Evolutionary conservation across 768 basidiomycete genomes (phyloP).

Genomic region (Pleurotus cornucopiae): DNA sequence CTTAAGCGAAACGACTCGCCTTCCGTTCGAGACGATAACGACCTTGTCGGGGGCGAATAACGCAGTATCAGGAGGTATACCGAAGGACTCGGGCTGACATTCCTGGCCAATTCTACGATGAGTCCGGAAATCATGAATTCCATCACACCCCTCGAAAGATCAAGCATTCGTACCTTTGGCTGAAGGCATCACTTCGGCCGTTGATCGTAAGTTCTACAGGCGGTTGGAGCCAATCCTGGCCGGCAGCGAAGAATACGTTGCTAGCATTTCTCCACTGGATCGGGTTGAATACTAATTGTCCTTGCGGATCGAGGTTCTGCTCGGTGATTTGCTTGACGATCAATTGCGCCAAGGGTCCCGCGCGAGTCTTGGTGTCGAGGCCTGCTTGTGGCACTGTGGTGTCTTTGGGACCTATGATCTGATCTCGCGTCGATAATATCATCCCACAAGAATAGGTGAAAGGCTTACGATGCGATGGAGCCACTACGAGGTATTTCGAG

Average conservation of each 20-base stretch:
- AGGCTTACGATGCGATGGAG: constrained; percentile 30
- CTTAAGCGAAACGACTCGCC: neutral
- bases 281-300: constrained; percentile 44
- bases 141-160: neutral
- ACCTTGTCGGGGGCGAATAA: constrained; percentile 48
- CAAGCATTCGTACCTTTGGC: constrained; percentile 8
- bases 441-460: neutral
- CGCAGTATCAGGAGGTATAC: constrained; percentile 33
- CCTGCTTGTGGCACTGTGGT: constrained; percentile 56
- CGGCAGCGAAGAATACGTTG: constrained; percentile 24
- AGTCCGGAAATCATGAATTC: neutral
- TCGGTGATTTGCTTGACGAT: constrained; percentile 36
- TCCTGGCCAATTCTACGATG: constrained; percentile 37
- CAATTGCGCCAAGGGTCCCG: constrained; percentile 28
- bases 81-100: constrained; percentile 33
- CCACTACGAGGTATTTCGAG: constrained; percentile 20
- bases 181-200: constrained; percentile 30
- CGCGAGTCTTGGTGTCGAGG: constrained; percentile 41
- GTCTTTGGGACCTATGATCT: constrained; percentile 28
- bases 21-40: constrained; percentile 52
- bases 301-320: constrained; percentile 38
- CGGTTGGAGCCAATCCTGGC: constrained; percentile 30
- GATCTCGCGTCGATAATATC: neutral
- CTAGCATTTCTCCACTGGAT: constrained; percentile 38
- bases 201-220: constrained; percentile 30